These are phyloP conservation scores for Chaetomium tenue DNA, from an alignment of 495 filamentous ascomycete genomes.

Conservation along the genomic window DNA sequence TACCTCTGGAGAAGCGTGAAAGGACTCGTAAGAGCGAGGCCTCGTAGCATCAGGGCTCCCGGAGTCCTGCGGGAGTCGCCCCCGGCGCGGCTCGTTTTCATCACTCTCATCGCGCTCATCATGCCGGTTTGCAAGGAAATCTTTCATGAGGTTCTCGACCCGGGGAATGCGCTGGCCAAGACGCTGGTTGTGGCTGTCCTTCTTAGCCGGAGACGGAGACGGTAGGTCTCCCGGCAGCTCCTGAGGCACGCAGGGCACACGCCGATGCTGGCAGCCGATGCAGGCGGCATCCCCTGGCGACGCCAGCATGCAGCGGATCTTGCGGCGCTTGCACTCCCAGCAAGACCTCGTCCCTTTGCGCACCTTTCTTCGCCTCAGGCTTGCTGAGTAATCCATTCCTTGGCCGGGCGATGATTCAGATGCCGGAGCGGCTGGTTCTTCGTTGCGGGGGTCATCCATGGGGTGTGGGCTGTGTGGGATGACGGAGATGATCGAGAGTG, in stretches of 20 bases:
- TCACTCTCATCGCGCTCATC: not conserved
- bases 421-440: not conserved
- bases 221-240: conserved; percentile 38
- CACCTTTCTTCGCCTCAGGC: conserved; percentile 4
- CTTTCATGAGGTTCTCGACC: conserved; percentile 23
- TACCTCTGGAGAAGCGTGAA: not conserved
- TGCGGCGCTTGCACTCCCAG: conserved; percentile 10
- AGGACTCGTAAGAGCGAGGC: not conserved
- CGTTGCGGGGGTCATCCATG: not conserved
- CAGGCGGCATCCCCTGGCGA: conserved; percentile 37
- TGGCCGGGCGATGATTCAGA: too few relatives aligned
- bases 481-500: too few relatives aligned
- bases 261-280: conserved; percentile 43
- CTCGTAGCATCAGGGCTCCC: not conserved
- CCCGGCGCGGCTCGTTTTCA: not conserved
- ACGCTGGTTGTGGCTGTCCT: conserved; percentile 13
- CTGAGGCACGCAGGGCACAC: conserved; percentile 43
- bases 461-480: too few relatives aligned
- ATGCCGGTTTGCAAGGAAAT: not conserved
- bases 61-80: not conserved
- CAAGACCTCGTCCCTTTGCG: conserved; percentile 6
- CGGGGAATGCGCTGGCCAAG: conserved; percentile 29
- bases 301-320: conserved; percentile 8
- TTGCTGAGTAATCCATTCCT: too few relatives aligned
- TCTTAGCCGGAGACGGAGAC: not conserved